Evolutionary conservation across 345 rosid species (phyloP).

Genomic region (Rhodomyrtus tomentosa): DNA sequence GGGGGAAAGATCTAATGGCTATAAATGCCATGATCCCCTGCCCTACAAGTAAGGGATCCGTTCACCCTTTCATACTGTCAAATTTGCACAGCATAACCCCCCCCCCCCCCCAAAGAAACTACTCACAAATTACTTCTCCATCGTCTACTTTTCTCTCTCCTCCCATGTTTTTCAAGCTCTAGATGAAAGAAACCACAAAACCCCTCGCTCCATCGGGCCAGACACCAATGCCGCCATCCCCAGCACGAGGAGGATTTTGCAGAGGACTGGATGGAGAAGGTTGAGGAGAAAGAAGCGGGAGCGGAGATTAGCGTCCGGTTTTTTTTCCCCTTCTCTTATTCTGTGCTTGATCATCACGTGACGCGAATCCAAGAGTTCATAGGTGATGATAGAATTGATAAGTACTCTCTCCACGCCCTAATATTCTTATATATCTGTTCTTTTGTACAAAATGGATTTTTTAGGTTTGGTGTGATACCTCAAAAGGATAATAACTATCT

Average conservation of each 20-base stretch:
- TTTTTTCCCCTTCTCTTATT: background rate
- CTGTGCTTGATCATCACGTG: background rate
- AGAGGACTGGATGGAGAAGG: background rate
- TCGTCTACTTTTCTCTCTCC: no score
- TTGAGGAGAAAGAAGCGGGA: background rate
- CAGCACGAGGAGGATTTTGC: background rate
- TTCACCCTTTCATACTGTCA: no score
- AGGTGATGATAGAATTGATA: background rate
- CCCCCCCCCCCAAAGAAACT: background rate
- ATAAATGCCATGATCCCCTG: no score
- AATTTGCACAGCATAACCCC: background rate
- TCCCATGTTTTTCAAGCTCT: no score
- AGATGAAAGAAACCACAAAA: no score
- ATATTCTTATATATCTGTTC: background rate
- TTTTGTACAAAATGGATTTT: background rate
- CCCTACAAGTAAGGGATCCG: no score
- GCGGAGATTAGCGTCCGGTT: background rate
- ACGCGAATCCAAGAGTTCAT: background rate
- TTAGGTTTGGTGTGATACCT: background rate
- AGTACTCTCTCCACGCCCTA: fast-evolving
- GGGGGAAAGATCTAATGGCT: no score
- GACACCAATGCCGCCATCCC: background rate
- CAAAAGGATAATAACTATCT: background rate
- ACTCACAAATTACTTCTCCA: background rate
- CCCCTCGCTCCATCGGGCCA: background rate